Conservation (phyloP, 352 stramenopile genomes). For the Lagenidium giganteum region DNA sequence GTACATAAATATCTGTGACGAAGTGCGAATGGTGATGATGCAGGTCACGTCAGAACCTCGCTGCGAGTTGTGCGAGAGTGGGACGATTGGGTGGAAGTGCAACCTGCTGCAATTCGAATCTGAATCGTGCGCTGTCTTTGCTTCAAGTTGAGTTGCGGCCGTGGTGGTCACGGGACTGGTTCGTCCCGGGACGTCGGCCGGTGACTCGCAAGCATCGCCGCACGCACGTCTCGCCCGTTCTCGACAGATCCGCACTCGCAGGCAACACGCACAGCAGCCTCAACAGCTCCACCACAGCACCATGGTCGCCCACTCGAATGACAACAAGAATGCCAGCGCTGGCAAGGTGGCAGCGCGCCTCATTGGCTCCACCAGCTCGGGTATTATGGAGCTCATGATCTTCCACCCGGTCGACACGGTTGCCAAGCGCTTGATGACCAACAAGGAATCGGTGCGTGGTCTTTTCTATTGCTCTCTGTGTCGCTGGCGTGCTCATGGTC, state of each 20-base stretch:
- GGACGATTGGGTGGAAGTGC: too few species aligned
- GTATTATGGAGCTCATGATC: conserved; percentile 92
- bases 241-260: background rate
- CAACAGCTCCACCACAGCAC: background rate
- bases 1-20: too few species aligned
- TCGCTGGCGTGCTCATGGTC: too few species aligned
- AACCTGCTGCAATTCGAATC: too few species aligned
- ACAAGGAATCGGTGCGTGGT: conserved; percentile 52
- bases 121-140: too few species aligned
- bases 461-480: too few species aligned
- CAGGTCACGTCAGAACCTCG: too few species aligned
- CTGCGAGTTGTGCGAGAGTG: too few species aligned
- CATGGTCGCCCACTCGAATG: conserved; percentile 44
- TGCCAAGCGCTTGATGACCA: conserved; percentile 94
- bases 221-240: background rate
- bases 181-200: too few species aligned
- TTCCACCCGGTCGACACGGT: conserved; percentile 96
- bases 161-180: too few species aligned
- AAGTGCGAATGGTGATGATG: too few species aligned
- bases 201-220: conserved; percentile 8
- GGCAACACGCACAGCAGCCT: background rate
- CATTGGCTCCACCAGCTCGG: conserved; percentile 88
- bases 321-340: conserved; percentile 33
- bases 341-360: conserved; percentile 73
- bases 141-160: conserved; percentile 22